phyloP scores from a whole-genome alignment of 192 early-diverging fungal species.

The Lobosporangium transversale region DNA sequence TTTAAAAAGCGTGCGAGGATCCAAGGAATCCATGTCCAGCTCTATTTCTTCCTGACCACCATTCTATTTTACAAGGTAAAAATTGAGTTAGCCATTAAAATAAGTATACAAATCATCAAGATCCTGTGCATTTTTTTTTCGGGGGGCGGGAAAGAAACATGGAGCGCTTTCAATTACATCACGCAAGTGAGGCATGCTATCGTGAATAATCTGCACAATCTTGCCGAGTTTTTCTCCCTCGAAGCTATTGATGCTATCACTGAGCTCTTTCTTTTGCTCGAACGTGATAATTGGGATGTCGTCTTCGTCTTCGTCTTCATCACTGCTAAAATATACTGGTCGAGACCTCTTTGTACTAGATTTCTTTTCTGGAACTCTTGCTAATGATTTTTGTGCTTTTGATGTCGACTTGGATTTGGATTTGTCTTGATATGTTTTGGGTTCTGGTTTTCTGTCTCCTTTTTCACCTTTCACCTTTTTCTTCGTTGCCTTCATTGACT shows the following conservation, averaged over 20 bases:
- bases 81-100: no score
- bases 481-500: constrained; percentile 54
- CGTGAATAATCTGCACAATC: constrained; percentile 81
- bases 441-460: constrained; percentile 23
- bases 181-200: constrained; percentile 65
- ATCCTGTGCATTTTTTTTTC: no score
- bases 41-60: constrained; percentile 90
- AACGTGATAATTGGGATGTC: constrained; percentile 71
- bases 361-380: constrained; percentile 24
- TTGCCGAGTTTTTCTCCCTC: constrained; percentile 69
- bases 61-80: no score
- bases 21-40: constrained; percentile 93
- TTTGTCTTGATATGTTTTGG: constrained; percentile 22
- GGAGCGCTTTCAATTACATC: constrained; percentile 55
- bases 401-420: constrained; percentile 21
- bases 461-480: constrained; percentile 44
- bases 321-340: constrained; percentile 36
- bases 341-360: constrained; percentile 17
- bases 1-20: constrained; percentile 81
- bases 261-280: constrained; percentile 91
- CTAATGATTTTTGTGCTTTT: constrained; percentile 24
- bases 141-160: no score
- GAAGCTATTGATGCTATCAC: constrained; percentile 71
- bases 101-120: no score
- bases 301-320: constrained; percentile 55